phyloP scores from a whole-genome alignment of 108 stramenopile species.

The Cyclotella distinguenda region DNA sequence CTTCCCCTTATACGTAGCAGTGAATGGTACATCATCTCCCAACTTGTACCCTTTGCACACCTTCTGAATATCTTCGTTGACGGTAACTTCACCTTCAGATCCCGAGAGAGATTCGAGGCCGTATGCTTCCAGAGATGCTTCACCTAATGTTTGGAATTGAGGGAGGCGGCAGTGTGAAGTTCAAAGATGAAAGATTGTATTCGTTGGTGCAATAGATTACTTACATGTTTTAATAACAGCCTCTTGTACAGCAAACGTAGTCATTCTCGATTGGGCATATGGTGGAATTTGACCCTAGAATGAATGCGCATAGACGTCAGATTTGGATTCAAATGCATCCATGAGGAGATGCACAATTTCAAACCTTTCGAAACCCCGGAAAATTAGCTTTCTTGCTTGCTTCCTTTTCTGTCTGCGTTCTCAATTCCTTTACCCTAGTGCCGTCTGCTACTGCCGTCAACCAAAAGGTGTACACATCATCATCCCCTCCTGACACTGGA shows the following conservation, averaged over 20 bases:
- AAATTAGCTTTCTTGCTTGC: slow-evolving; percentile 82
- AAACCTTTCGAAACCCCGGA: slow-evolving; percentile 81
- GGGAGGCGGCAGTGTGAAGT: not conserved
- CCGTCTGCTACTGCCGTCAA: slow-evolving; percentile 61
- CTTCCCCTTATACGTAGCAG: slow-evolving; percentile 67
- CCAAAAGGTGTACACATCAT: slow-evolving; percentile 72
- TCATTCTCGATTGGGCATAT: slow-evolving; percentile 83
- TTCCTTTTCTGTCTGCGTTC: slow-evolving; percentile 70
- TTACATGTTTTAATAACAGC: slow-evolving; percentile 76
- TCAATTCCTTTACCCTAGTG: slow-evolving; percentile 57
- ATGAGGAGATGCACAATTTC: not conserved
- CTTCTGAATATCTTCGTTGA: slow-evolving; percentile 72
- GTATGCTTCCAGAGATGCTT: slow-evolving; percentile 67
- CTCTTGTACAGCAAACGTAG: slow-evolving; percentile 78
- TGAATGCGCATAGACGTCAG: too few relatives aligned
- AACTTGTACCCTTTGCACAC: slow-evolving; percentile 76
- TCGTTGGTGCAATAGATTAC: too few relatives aligned
- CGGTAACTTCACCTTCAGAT: slow-evolving; percentile 57
- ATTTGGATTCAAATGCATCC: too few relatives aligned
- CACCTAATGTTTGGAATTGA: slow-evolving; percentile 4
- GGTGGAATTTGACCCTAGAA: slow-evolving; percentile 75
- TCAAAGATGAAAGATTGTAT: not conserved
- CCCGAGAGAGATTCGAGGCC: slow-evolving; percentile 72
- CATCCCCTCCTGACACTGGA: slow-evolving; percentile 40
- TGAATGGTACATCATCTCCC: slow-evolving; percentile 69